Base-by-base conservation (phyloP, 148 eudicot genomes). In the Fagopyrum esculentum region DNA sequence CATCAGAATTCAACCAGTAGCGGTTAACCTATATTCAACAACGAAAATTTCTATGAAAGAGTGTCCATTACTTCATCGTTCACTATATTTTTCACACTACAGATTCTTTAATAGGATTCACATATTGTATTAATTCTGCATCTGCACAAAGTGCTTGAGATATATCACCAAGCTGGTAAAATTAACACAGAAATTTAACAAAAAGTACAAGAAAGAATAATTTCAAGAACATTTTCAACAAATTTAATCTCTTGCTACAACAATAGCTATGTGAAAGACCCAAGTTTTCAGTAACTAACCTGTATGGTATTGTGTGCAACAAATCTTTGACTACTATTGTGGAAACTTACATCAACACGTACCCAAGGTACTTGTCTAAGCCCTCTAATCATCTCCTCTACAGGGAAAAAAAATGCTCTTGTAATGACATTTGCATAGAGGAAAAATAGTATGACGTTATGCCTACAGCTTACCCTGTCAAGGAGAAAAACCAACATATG, bases 361-460 rank as follows among this genome's bases (percentile, higher is more conserved):
- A 89, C 93, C 98, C 98, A 93, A 78, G 91, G 81, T 73, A 89
- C 94, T 86, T 88, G 91, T 43, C 78, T 89, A 69, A 93, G 94
- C 49, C 98, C 98, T 85, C 83, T 81, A 45, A 93, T 87, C 98
- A 93, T 93, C 80, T 82, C 91, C 85, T 93, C 98, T 93, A 55
- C 81, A 87, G 81, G 40, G 45, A 11, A 12, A 22, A 6, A 13
- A 60, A 29, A 73, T 49, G 16, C 10, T 48, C 66, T 63, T 56
- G 17, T 40, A 72, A 64, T 68, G 17, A 43, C 61, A 79, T 7
- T 75, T 76, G 35, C 69, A n/a, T 54, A 30, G 26, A 68, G 46
- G 0, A 40, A 16, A 52, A 73, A 30, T 4, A 29, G 54, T 50
- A 72, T 4, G 69, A 55, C 77, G 45, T 60, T 12, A 66, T 35